Evolutionary conservation across 345 rosid species (phyloP).

Genomic region (Theobroma cacao): DNA sequence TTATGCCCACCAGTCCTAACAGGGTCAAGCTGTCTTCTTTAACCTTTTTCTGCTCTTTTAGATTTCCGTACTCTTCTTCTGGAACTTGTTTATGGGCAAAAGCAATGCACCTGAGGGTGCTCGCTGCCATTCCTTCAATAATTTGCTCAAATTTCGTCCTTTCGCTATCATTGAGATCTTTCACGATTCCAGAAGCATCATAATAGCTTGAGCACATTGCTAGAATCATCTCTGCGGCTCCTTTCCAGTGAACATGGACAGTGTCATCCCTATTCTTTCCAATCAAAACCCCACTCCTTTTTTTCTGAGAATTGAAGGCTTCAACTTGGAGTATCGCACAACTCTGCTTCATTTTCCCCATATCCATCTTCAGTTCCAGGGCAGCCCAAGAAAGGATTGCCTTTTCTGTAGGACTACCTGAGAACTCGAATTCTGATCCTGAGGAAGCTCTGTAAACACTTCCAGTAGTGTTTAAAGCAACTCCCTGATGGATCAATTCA

Average conservation of each 20-base stretch:
- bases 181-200: constrained; percentile 43
- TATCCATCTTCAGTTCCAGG: constrained; percentile 33
- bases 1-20: constrained; percentile 71
- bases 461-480: constrained; percentile 65
- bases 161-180: constrained; percentile 26
- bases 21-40: constrained; percentile 44
- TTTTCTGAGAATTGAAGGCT: constrained; percentile 73
- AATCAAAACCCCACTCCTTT: constrained; percentile 56
- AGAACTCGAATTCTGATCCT: constrained; percentile 39
- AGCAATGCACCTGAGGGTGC: constrained; percentile 69
- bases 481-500: constrained; percentile 54
- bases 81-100: constrained; percentile 49
- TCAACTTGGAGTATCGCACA: constrained; percentile 52
- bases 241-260: constrained; percentile 66
- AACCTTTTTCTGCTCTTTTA: constrained; percentile 24
- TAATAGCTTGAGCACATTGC: constrained; percentile 62
- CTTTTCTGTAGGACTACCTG: constrained; percentile 76
- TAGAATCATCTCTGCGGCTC: constrained; percentile 76
- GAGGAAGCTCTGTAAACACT: constrained; percentile 35
- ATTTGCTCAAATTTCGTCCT: constrained; percentile 38
- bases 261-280: constrained; percentile 36
- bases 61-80: constrained; percentile 13
- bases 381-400: constrained; percentile 79
- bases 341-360: constrained; percentile 33
- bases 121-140: constrained; percentile 70